Evolutionary conservation across 352 stramenopile genomes (phyloP).

Genomic region (Globisporangium megalacanthum): DNA sequence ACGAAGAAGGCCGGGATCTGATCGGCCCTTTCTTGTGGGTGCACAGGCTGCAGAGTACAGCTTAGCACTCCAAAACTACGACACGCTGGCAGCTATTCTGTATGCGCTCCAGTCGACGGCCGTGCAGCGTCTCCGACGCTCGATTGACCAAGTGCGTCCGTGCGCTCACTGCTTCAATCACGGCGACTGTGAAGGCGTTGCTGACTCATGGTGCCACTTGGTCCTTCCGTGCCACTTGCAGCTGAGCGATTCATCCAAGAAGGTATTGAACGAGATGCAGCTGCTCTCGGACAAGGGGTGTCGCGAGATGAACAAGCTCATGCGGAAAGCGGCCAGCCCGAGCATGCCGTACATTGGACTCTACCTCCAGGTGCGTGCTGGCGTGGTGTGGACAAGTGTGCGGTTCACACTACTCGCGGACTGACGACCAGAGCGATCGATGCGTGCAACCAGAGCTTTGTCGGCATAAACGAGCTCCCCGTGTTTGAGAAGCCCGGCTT

Average conservation of each 20-base stretch:
- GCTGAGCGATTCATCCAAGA: constrained; percentile 56
- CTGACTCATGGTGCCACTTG: neutral
- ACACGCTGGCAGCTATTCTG: constrained; percentile 78
- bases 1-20: neutral
- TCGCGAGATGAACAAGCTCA: constrained; percentile 83
- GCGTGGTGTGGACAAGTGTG: neutral
- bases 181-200: neutral
- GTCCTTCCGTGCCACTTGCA: constrained; percentile 15
- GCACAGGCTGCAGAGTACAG: constrained; percentile 63
- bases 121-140: constrained; percentile 71
- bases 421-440: neutral
- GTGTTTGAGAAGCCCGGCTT: constrained; percentile 58
- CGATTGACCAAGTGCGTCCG: constrained; percentile 62
- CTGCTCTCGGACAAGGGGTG: constrained; percentile 75
- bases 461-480: constrained; percentile 76
- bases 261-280: constrained; percentile 75
- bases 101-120: constrained; percentile 85
- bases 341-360: constrained; percentile 86
- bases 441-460: constrained; percentile 43
- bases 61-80: constrained; percentile 73
- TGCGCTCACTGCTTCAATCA: neutral
- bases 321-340: constrained; percentile 63
- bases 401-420: no score
- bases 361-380: constrained; percentile 61
- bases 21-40: neutral